These are phyloP conservation scores for Kluyveromyces sp. DNA, from an alignment of 1,139 yeast species.

Conservation along the genomic window DNA sequence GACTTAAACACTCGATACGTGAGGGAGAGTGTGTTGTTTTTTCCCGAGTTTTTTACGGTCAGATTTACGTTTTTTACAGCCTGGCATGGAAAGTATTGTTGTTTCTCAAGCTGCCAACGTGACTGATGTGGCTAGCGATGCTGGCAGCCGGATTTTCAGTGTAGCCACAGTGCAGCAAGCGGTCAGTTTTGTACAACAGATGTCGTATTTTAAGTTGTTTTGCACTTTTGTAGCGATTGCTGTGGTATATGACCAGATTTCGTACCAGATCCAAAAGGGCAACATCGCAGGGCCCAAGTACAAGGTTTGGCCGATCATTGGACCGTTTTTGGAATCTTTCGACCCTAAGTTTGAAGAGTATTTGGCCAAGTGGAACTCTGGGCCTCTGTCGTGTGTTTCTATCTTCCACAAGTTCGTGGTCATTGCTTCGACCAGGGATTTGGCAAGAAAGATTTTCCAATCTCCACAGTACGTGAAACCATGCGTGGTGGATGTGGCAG, in stretches of 20 bases:
- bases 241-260: constrained; percentile 71
- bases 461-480: constrained; percentile 89
- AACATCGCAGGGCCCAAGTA: constrained; percentile 80
- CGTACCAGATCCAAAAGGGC: constrained; percentile 75
- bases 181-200: constrained; percentile 11
- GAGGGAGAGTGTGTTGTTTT: background rate
- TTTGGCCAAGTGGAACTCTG: constrained; percentile 87
- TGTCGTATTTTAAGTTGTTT: constrained; percentile 47
- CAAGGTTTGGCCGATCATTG: constrained; percentile 90
- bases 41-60: background rate
- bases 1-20: no score
- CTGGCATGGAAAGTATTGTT: constrained; percentile 4
- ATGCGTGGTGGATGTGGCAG: constrained; percentile 95
- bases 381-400: constrained; percentile 90
- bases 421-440: constrained; percentile 84
- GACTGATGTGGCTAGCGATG: background rate
- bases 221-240: constrained; percentile 44
- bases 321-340: constrained; percentile 91
- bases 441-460: constrained; percentile 80
- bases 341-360: constrained; percentile 96
- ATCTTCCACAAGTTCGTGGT: constrained; percentile 97
- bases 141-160: background rate
- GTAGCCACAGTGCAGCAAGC: constrained; percentile 3
- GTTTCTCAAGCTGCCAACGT: constrained; percentile 6
- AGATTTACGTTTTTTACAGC: background rate